phyloP scores from a whole-genome alignment of 1,284 basidiomycete species.

The Moesziomyces sp. region DNA sequence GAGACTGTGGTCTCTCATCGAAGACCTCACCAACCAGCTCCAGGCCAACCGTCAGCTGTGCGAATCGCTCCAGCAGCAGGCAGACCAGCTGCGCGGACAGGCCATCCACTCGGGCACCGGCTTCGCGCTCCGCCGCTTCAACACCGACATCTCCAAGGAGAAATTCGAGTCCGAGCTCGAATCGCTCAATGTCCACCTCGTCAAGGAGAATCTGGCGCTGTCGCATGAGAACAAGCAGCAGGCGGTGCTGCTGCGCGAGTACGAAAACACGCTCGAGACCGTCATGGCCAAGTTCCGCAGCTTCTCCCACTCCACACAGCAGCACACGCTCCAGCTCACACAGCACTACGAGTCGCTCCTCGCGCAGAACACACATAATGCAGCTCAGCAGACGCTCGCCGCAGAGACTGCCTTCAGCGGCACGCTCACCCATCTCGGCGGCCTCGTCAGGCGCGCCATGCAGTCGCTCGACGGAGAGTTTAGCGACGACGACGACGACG shows the following conservation, averaged over 20 bases:
- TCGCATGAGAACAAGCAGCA: constrained; percentile 95
- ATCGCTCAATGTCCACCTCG: constrained; percentile 84
- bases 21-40: constrained; percentile 74
- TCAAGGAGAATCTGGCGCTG: constrained; percentile 91
- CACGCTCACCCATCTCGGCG: constrained; percentile 52
- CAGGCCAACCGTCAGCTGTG: constrained; percentile 84
- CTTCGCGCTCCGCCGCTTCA: constrained; percentile 86
- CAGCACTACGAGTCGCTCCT: constrained; percentile 90
- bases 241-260: constrained; percentile 86
- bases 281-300: constrained; percentile 96
- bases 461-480: constrained; percentile 54
- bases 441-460: constrained; percentile 54
- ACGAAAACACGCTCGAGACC: constrained; percentile 91
- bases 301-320: constrained; percentile 89
- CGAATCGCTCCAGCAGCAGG: constrained; percentile 78
- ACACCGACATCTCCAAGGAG: constrained; percentile 95
- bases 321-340: constrained; percentile 87
- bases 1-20: constrained; percentile 63
- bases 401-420: constrained; percentile 50
- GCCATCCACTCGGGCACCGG: constrained; percentile 81
- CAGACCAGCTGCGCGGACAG: constrained; percentile 76
- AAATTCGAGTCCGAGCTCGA: constrained; percentile 92
- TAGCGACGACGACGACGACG: constrained; percentile 24
- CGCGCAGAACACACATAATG: constrained; percentile 50
- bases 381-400: constrained; percentile 48